Conservation (phyloP, 2,329 filamentous ascomycete species). For the Hymenoscyphus infarciens region DNA sequence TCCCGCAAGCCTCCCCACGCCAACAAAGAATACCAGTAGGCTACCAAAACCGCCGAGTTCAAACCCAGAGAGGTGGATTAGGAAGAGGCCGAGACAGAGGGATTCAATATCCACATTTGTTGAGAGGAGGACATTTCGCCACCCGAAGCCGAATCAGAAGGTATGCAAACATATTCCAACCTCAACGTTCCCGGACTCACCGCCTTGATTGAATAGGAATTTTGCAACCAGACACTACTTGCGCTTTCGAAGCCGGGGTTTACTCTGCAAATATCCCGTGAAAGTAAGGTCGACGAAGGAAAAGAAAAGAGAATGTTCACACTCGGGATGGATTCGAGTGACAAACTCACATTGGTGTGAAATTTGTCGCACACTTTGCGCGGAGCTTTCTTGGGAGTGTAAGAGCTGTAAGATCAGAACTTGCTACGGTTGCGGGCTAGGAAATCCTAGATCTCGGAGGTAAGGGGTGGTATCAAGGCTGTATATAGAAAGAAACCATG, state of each 20-base stretch:
- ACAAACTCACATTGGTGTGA: background rate
- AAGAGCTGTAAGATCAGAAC: background rate
- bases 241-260: background rate
- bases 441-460: background rate
- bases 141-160: too few species aligned
- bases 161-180: too few species aligned
- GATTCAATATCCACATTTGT: too few species aligned
- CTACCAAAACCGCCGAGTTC: too few species aligned
- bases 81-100: too few species aligned
- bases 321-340: background rate
- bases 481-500: too few species aligned
- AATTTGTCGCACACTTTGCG: background rate
- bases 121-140: too few species aligned
- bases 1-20: too few species aligned
- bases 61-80: too few species aligned
- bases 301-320: background rate
- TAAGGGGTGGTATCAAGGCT: background rate
- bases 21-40: too few species aligned
- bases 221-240: background rate
- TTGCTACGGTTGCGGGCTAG: background rate
- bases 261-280: background rate
- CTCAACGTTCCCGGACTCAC: too few species aligned
- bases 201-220: too few species aligned
- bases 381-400: background rate
- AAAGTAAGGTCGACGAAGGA: background rate